Percentiles rank a stretch among this genome's conserved stretches.
Conservation (phyloP, 1,139 yeast species). For the Yamadazyma membranifaciens region DNA sequence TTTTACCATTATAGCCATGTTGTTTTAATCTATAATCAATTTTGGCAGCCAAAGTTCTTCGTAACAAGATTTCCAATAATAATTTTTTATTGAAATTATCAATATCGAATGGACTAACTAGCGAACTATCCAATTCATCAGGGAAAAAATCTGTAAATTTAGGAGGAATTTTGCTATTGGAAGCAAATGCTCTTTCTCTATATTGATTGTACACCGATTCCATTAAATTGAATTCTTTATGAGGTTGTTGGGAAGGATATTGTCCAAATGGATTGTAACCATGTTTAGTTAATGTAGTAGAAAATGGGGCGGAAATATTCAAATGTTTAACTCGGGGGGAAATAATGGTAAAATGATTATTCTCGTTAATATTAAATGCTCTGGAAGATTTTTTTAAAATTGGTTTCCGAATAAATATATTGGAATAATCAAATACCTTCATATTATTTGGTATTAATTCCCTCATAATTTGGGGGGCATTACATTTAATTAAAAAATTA, state of each 20-base stretch:
- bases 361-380: conserved; percentile 9
- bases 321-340: conserved; percentile 8
- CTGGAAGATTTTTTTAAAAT: conserved; percentile 12
- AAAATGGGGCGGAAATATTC: conserved; percentile 20
- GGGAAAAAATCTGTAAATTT: conserved; percentile 32
- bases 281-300: conserved; percentile 16
- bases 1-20: conserved; percentile 12
- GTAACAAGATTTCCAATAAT: conserved; percentile 35
- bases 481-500: conserved; percentile 21
- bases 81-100: conserved; percentile 31
- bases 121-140: conserved; percentile 23
- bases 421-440: conserved; percentile 24
- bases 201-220: conserved; percentile 27
- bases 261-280: conserved; percentile 6
- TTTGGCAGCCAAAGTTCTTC: conserved; percentile 47
- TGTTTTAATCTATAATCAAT: conserved; percentile 34
- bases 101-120: conserved; percentile 25
- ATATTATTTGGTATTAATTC: conserved; percentile 31
- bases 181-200: conserved; percentile 27
- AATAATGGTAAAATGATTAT: conserved; percentile 10
- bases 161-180: conserved; percentile 22
- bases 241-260: not conserved
- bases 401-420: conserved; percentile 22
- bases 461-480: conserved; percentile 24
- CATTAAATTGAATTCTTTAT: conserved; percentile 12